Evolutionary conservation across 805 yeast species (phyloP).

Genomic region (Lipomyces lipofer): DNA sequence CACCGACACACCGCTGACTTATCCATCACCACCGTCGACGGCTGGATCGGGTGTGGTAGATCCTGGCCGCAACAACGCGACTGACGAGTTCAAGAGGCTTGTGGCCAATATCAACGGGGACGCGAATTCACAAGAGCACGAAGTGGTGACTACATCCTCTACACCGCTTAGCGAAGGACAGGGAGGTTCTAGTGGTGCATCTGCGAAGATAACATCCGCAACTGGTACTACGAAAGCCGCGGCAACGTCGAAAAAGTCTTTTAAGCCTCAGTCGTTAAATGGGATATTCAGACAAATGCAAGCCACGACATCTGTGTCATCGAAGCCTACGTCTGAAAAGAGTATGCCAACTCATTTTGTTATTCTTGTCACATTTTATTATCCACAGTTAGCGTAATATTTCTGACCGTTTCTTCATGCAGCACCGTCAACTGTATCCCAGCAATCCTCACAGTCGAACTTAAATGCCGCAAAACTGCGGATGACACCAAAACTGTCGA

Average conservation of each 20-base stretch:
- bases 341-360: no score
- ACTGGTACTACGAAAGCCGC: not conserved
- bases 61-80: slow-evolving; percentile 3
- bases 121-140: no score
- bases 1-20: not conserved
- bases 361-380: not conserved
- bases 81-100: slow-evolving; percentile 4
- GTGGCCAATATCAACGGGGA: not conserved
- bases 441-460: not conserved
- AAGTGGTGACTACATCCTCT: not conserved
- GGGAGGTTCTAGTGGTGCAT: not conserved
- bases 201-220: not conserved
- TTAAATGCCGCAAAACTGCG: slow-evolving; percentile 22
- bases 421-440: slow-evolving; percentile 15
- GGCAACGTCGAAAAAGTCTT: slow-evolving; percentile 35
- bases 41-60: slow-evolving; percentile 10
- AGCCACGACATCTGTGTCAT: slow-evolving; percentile 8
- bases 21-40: slow-evolving; percentile 12
- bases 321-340: slow-evolving; percentile 18
- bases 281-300: slow-evolving; percentile 36
- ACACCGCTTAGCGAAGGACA: not conserved
- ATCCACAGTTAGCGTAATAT: no score
- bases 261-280: slow-evolving; percentile 43
- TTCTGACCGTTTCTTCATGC: not conserved
- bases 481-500: slow-evolving; percentile 17